phyloP scores from a whole-genome alignment of 768 basidiomycete species.

The Exidia glandulosa region DNA sequence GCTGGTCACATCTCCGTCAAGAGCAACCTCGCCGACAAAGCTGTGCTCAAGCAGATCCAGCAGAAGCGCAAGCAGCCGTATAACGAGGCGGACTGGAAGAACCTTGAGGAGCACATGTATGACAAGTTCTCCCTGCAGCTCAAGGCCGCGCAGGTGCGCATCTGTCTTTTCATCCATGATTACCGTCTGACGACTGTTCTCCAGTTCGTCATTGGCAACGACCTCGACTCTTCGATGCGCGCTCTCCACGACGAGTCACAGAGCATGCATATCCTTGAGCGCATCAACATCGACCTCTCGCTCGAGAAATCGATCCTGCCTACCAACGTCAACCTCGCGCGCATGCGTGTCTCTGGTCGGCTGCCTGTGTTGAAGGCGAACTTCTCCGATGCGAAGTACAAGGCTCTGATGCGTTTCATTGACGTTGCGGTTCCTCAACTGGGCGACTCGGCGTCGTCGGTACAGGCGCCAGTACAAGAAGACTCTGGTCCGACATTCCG shows the following conservation, averaged over 20 bases:
- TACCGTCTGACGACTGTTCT: constrained; percentile 5
- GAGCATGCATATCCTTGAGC: constrained; percentile 79
- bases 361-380: constrained; percentile 84
- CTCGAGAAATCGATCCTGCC: constrained; percentile 92
- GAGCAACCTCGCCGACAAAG: constrained; percentile 81
- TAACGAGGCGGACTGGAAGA: constrained; percentile 73
- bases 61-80: constrained; percentile 78
- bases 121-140: constrained; percentile 78
- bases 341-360: constrained; percentile 84
- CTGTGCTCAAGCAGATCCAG: constrained; percentile 63
- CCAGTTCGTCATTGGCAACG: constrained; percentile 83
- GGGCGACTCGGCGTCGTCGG: constrained; percentile 19
- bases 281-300: constrained; percentile 79
- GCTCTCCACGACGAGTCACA: constrained; percentile 54
- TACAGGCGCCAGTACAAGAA: not conserved
- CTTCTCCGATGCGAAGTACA: constrained; percentile 82
- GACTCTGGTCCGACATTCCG: constrained; percentile 4
- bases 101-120: constrained; percentile 89
- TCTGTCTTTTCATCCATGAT: not conserved
- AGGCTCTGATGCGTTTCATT: constrained; percentile 82
- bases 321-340: constrained; percentile 64
- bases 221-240: constrained; percentile 67
- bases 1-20: constrained; percentile 94
- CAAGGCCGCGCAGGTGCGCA: constrained; percentile 75
- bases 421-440: constrained; percentile 86